Evolutionary conservation across 2,329 filamentous ascomycete species (phyloP).

Genomic region (Geosmithia putterillii): DNA sequence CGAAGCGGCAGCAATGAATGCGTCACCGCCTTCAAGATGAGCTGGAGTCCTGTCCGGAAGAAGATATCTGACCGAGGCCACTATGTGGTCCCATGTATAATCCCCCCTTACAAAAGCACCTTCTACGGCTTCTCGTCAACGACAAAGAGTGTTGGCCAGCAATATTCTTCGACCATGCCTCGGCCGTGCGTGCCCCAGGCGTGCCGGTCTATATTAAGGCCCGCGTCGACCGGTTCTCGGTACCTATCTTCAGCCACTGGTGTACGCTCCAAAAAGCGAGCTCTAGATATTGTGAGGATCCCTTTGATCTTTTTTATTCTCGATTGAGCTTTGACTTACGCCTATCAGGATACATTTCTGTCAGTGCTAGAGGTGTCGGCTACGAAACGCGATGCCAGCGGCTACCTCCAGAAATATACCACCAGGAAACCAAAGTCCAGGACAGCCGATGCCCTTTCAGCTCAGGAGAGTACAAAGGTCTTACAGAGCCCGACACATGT

Average conservation of each 20-base stretch:
- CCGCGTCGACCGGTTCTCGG: neutral
- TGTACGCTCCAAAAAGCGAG: neutral
- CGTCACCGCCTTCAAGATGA: conserved; percentile 18
- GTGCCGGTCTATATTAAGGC: neutral
- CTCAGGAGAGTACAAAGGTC: neutral
- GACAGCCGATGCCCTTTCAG: conserved; percentile 9
- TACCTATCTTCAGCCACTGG: neutral
- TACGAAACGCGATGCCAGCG: conserved; percentile 84
- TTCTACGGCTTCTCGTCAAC: neutral
- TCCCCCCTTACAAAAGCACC: neutral
- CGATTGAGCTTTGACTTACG: neutral
- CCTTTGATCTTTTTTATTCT: neutral
- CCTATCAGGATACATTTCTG: conserved; percentile 63
- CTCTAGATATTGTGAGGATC: conserved; percentile 4
- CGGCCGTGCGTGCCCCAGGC: neutral
- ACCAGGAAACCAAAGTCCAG: conserved; percentile 15
- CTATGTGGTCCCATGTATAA: conserved; percentile 4
- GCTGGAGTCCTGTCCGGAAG: conserved; percentile 24
- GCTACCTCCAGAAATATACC: conserved; percentile 78
- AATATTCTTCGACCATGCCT: neutral
- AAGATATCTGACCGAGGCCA: conserved; percentile 18
- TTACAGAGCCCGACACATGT: conserved; percentile 23
- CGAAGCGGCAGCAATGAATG: conserved; percentile 1
- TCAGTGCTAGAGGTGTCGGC: conserved; percentile 80
- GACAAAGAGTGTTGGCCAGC: neutral